Conservation (phyloP, 352 stramenopile species). For the Bremia lactucae region DNA sequence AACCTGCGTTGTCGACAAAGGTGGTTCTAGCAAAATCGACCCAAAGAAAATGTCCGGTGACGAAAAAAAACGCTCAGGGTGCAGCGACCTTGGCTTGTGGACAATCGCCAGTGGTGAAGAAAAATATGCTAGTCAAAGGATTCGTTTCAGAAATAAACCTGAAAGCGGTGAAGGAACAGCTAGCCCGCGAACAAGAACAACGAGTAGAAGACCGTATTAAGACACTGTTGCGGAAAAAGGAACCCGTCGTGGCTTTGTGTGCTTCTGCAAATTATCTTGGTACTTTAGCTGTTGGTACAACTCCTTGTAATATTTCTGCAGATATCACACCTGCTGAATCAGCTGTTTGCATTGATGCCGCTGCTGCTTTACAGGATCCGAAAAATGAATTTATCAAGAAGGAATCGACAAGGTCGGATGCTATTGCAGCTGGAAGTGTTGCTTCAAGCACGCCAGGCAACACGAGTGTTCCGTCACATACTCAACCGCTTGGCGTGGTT, state of each 20-base stretch:
- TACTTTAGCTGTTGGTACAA: neutral
- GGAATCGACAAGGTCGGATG: neutral
- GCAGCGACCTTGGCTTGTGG: neutral
- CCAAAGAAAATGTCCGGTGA: neutral
- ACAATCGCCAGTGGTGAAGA: conserved; percentile 4
- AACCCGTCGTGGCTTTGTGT: conserved; percentile 1
- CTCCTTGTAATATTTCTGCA: too few relatives aligned
- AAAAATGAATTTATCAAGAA: neutral
- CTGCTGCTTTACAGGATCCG: neutral
- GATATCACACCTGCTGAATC: too few relatives aligned
- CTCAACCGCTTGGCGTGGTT: neutral
- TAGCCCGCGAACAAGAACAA: conserved; percentile 40
- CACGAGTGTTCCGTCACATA: neutral
- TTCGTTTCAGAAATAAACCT: conserved; percentile 18
- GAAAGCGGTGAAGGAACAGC: conserved; percentile 29
- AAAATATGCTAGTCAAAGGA: conserved; percentile 7
- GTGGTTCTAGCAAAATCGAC: neutral
- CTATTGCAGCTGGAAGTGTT: neutral
- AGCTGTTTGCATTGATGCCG: neutral
- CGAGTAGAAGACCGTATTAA: conserved; percentile 41
- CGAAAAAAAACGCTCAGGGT: neutral
- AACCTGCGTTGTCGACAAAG: neutral
- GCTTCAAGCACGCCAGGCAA: neutral
- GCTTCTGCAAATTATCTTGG: neutral
- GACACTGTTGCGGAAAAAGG: conserved; percentile 16